Percentiles rank a stretch among this genome's conserved stretches.
Conservation (phyloP, 106 monocot genomes). For the Dendrobium chrysotoxum region DNA sequence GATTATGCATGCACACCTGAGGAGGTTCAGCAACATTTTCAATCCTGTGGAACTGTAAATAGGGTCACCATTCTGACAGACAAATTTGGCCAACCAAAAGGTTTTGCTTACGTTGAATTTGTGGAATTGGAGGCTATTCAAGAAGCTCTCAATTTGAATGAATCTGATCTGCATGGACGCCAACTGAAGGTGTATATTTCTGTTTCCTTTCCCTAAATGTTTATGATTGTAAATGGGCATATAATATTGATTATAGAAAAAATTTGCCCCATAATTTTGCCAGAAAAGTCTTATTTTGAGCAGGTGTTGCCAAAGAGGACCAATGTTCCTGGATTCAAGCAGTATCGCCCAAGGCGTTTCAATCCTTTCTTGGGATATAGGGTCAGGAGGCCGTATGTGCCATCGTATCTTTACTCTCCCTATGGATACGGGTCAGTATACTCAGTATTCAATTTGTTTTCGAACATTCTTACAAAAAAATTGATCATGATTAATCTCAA, state of each 20-base stretch:
- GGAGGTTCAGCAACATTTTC: constrained; percentile 97
- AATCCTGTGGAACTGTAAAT: constrained; percentile 81
- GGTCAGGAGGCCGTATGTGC: constrained; percentile 51
- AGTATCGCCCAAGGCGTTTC: constrained; percentile 49
- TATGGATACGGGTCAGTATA: constrained; percentile 65
- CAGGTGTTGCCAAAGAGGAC: constrained; percentile 70
- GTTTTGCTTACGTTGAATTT: constrained; percentile 87
- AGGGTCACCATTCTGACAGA: constrained; percentile 82
- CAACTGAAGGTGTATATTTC: constrained; percentile 57
- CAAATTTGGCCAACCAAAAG: constrained; percentile 87
- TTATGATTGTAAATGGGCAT: too few relatives aligned
- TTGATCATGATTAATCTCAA: too few relatives aligned
- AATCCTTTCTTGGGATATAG: constrained; percentile 52
- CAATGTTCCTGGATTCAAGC: constrained; percentile 78
- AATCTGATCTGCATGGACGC: constrained; percentile 92
- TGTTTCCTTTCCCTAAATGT: too few relatives aligned
- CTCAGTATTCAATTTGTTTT: not conserved
- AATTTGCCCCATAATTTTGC: not conserved
- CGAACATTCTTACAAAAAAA: too few relatives aligned
- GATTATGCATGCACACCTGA: constrained; percentile 96
- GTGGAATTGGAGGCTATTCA: constrained; percentile 81
- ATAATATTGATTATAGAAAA: too few relatives aligned
- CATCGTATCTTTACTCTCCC: constrained; percentile 60
- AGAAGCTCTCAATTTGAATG: constrained; percentile 69
- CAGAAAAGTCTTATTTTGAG: not conserved